These are phyloP conservation scores for Blastobotrys attinorum DNA, from an alignment of 805 yeast species.

Conservation along the genomic window DNA sequence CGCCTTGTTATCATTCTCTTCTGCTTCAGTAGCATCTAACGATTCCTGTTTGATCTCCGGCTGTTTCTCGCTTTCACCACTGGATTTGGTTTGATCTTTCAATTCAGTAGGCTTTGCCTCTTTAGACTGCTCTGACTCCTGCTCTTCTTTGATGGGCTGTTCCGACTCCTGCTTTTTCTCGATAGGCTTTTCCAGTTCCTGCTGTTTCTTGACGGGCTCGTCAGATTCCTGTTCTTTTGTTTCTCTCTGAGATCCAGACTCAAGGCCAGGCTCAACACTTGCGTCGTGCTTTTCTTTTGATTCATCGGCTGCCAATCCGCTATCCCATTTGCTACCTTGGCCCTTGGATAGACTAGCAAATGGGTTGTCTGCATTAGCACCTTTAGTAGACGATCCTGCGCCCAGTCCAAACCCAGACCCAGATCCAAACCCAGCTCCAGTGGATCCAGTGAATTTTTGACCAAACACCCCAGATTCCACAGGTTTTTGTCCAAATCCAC, in stretches of 20 bases:
- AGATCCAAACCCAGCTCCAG: too few relatives aligned
- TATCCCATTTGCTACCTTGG: too few relatives aligned
- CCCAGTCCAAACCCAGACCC: too few relatives aligned
- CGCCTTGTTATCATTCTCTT: neutral
- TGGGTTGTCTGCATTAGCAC: neutral
- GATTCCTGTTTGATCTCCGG: too few relatives aligned
- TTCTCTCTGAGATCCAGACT: neutral
- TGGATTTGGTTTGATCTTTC: neutral
- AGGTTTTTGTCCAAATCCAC: too few relatives aligned
- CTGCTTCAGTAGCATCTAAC: neutral
- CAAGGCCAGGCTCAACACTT: neutral
- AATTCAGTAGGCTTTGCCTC: constrained; percentile 1
- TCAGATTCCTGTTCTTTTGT: neutral
- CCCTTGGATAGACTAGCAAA: neutral
- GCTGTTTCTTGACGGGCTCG: too few relatives aligned
- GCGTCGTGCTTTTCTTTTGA: neutral
- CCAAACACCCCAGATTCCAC: too few relatives aligned
- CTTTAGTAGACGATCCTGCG: neutral
- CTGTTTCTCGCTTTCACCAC: neutral
- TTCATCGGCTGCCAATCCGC: too few relatives aligned
- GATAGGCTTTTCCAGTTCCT: too few relatives aligned
- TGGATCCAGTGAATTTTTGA: too few relatives aligned
- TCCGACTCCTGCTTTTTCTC: neutral
- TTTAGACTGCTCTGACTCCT: constrained; percentile 1
- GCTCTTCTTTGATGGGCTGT: neutral